phyloP scores from a whole-genome alignment of 83 land plant species.

The Thuja plicata region DNA sequence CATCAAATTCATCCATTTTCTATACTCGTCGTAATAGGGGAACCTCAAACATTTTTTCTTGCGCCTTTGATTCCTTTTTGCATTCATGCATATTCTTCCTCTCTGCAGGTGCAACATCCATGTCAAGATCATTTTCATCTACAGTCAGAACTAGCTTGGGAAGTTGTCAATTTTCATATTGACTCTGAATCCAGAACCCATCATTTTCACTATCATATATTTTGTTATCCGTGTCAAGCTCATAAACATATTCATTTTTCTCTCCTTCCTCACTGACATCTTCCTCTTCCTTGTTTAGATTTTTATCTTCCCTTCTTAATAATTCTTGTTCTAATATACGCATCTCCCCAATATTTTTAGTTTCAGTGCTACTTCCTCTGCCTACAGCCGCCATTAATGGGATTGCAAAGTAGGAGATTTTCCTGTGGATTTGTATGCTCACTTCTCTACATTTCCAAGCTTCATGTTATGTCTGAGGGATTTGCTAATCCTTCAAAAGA shows the following conservation, averaged over 20 bases:
- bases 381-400: too few relatives aligned
- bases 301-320: conserved; percentile 48
- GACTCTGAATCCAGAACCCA: conserved; percentile 20
- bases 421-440: too few relatives aligned
- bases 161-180: conserved; percentile 30
- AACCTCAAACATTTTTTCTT: conserved; percentile 42
- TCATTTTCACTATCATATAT: background rate
- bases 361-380: too few relatives aligned
- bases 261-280: conserved; percentile 51
- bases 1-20: conserved; percentile 77
- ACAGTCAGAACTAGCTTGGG: conserved; percentile 33
- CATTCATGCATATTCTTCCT: conserved; percentile 46
- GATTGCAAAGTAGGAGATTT: too few relatives aligned
- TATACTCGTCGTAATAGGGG: conserved; percentile 42
- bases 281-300: background rate
- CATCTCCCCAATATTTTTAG: conserved; percentile 62
- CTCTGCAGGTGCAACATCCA: background rate
- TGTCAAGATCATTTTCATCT: too few relatives aligned
- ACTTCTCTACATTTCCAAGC: too few relatives aligned
- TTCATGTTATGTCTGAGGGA: too few relatives aligned
- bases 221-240: conserved; percentile 6
- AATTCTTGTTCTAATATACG: conserved; percentile 70
- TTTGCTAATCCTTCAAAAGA: too few relatives aligned
- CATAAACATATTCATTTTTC: conserved; percentile 36
- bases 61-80: conserved; percentile 41